Base-by-base conservation (phyloP, 768 basidiomycete genomes). In the Hydnum rufescens region DNA sequence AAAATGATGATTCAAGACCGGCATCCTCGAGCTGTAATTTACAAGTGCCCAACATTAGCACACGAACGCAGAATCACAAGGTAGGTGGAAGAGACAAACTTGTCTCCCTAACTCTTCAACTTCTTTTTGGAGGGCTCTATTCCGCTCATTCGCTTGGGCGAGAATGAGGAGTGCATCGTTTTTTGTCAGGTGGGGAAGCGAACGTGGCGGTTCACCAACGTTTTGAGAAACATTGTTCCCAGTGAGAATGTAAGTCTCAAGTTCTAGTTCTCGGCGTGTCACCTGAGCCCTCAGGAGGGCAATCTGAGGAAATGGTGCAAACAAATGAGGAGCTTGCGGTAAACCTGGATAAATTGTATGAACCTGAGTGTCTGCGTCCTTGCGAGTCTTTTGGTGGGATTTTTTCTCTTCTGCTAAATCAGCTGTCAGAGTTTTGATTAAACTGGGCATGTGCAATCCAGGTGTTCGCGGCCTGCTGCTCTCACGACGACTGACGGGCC, bases 341-440 rank as follows among this genome's bases (percentile, higher is more conserved):
- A 30, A 2, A 8, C 18, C 34, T 25, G 13, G 18, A 22, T 18
- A 25, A 18, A 4, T 30, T 26, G 5, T 8, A 32, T 47, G 30
- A 26, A 53, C 53, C 49, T 47, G 6, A 3, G 53, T 28, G 0
- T 32, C 47, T n/a, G 53, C 47, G 13, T 49, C 53, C 19, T 53
- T 53, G 19, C 47, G 19, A 3, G 47, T 53, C n/a, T 28, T 26
- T 22, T 23, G 26, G 23, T 49, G 53, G 13, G 31, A 32, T 28
- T 53, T 42, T 32, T 49, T 49, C 47, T 53, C 53, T 5, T 49
- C 30, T n/a, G 44, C 31, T 5, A 53, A 30, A 5, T 48, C 53
- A 6, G 30, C 31, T 3, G 48, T 26, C 5, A 49, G 49, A 6
- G 53, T 26, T 25, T 30, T 49, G 51, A 53, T 30, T n/a, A 50